Evolutionary conservation across 805 yeast species (phyloP).

Genomic region (Candida chauliodis): DNA sequence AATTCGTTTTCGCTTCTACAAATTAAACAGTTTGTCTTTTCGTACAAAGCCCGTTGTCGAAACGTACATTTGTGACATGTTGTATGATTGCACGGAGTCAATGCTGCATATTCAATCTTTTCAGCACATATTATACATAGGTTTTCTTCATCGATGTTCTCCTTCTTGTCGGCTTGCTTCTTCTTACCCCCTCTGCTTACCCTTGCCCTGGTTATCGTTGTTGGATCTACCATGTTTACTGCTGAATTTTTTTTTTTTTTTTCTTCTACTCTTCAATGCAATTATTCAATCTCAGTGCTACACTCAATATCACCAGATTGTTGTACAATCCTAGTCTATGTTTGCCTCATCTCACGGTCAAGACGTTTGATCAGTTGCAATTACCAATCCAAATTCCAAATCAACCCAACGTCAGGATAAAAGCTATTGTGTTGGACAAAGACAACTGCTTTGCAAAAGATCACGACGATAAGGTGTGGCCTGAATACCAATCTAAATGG

Average conservation of each 20-base stretch:
- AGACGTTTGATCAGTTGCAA: conserved; percentile 58
- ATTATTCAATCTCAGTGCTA: conserved; percentile 70
- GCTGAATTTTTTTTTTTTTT: background rate
- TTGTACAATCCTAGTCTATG: conserved; percentile 63
- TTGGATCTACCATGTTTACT: background rate
- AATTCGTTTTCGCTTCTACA: conserved; percentile 71
- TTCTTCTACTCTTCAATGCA: conserved; percentile 2
- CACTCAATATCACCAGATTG: conserved; percentile 61
- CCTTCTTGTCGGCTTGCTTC: conserved; percentile 11
- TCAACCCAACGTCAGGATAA: conserved; percentile 37
- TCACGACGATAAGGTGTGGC: conserved; percentile 77
- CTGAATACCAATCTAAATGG: conserved; percentile 61
- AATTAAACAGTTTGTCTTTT: conserved; percentile 70
- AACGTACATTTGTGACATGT: conserved; percentile 82
- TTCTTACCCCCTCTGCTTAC: conserved; percentile 8
- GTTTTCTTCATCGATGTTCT: conserved; percentile 30
- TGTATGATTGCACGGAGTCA: conserved; percentile 79
- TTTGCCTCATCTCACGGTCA: conserved; percentile 56
- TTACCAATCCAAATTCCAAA: conserved; percentile 46
- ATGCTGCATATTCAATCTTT: conserved; percentile 55
- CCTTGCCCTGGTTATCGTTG: conserved; percentile 10
- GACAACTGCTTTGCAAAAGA: conserved; percentile 93
- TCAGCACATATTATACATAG: conserved; percentile 86
- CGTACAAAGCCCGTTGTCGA: conserved; percentile 77
- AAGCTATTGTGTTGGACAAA: conserved; percentile 84